phyloP scores from a whole-genome alignment of 306 rosid genomes.

The Hippophae rhamnoides region DNA sequence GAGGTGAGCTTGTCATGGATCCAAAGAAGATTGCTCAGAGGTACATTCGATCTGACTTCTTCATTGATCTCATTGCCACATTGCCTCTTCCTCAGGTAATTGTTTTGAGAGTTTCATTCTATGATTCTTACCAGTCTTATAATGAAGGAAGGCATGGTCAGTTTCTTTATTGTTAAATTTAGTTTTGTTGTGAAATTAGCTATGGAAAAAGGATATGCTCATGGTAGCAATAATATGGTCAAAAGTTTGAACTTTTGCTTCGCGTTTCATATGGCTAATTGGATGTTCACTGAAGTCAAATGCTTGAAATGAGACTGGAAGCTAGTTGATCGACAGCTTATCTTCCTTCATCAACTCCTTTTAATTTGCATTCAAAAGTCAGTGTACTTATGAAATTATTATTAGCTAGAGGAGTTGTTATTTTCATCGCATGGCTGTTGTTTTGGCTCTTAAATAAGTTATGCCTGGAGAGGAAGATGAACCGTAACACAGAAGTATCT shows the following conservation, averaged over 20 bases:
- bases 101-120: slow-evolving; percentile 5
- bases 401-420: no score
- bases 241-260: no score
- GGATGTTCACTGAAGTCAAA: no score
- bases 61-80: slow-evolving; percentile 80
- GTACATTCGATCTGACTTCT: slow-evolving; percentile 88
- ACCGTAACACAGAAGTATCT: slow-evolving; percentile 20
- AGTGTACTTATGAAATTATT: no score
- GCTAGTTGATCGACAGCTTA: no score
- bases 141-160: slow-evolving; percentile 2
- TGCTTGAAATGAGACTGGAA: no score
- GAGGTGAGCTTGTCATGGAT: slow-evolving; percentile 98
- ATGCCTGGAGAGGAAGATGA: slow-evolving; percentile 7
- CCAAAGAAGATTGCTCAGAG: slow-evolving; percentile 76
- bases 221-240: no score
- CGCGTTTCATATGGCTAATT: no score
- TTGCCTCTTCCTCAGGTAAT: slow-evolving; percentile 94
- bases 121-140: slow-evolving; percentile 9
- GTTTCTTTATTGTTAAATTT: slow-evolving; percentile 7
- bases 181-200: slow-evolving; percentile 4
- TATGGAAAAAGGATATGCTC: not conserved
- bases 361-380: no score
- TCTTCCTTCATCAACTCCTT: no score
- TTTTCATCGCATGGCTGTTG: not conserved
- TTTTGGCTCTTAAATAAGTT: slow-evolving; percentile 9